Evolutionary conservation across 305 asterid species (phyloP).

Genomic region (Coffea humblotiana): DNA sequence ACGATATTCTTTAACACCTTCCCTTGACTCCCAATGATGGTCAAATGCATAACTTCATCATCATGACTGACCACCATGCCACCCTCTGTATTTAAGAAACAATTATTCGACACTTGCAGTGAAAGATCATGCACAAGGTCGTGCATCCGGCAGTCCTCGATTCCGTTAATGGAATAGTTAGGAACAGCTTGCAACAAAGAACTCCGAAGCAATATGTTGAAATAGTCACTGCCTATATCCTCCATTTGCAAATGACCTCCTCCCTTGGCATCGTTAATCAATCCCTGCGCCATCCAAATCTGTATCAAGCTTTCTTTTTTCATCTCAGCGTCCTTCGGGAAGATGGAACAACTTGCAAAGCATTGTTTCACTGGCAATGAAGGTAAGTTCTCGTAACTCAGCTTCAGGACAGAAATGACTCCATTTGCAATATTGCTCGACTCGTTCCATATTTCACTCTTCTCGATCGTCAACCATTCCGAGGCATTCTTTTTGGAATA

Average conservation of each 20-base stretch:
- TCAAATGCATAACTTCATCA: constrained; percentile 14
- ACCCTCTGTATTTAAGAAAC: neutral
- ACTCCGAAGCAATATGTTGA: too few relatives aligned
- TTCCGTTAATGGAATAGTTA: too few relatives aligned
- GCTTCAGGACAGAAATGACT: constrained; percentile 13
- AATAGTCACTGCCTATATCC: constrained; percentile 16
- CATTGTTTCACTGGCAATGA: constrained; percentile 19
- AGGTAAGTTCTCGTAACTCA: constrained; percentile 26
- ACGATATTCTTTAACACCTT: neutral
- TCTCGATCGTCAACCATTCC: constrained; percentile 22
- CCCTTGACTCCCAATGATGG: constrained; percentile 5
- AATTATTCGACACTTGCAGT: constrained; percentile 16
- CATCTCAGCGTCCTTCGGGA: constrained; percentile 14
- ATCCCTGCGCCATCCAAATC: too few relatives aligned
- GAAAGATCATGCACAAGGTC: constrained; percentile 32
- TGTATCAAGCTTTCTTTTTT: constrained; percentile 6
- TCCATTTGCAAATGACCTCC: constrained; percentile 21
- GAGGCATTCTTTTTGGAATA: constrained; percentile 10
- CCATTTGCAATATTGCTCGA: neutral
- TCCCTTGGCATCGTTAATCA: constrained; percentile 1
- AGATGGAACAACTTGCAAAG: neutral
- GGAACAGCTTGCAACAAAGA: too few relatives aligned
- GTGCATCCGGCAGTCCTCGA: neutral
- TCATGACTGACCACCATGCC: neutral
- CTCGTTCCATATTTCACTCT: constrained; percentile 13